Evolutionary conservation across 306 rosid species (phyloP).

Genomic region (Comarum palustre): DNA sequence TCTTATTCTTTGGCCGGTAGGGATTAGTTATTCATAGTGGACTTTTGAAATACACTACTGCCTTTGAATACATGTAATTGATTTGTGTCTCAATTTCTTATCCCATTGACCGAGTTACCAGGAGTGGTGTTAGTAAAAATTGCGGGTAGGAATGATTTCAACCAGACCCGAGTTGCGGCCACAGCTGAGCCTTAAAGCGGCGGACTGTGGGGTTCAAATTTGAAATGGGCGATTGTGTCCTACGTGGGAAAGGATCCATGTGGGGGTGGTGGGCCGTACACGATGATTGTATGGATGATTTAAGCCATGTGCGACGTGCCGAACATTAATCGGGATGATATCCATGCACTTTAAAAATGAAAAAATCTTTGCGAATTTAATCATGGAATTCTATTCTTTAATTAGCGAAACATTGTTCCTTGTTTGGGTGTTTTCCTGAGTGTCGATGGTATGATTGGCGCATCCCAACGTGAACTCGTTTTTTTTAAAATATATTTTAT

Average conservation of each 20-base stretch:
- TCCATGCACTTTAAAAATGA: neutral
- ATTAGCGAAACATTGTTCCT: neutral
- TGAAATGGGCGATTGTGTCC: neutral
- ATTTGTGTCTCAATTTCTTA: neutral
- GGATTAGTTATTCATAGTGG: neutral
- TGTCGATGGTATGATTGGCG: neutral
- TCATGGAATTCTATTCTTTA: neutral
- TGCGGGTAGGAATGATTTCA: neutral
- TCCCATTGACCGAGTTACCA: too few relatives aligned
- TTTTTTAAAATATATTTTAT: too few relatives aligned
- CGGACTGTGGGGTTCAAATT: neutral
- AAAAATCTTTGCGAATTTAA: neutral
- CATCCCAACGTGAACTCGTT: neutral
- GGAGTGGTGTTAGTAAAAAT: too few relatives aligned
- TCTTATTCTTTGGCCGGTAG: neutral
- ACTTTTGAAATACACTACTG: neutral
- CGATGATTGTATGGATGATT: neutral
- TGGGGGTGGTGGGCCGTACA: neutral
- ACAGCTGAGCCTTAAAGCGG: neutral
- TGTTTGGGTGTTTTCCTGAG: neutral
- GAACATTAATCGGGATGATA: neutral
- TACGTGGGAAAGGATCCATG: neutral
- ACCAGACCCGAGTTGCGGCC: neutral
- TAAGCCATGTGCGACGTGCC: slow-evolving; percentile 26
- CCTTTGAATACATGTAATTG: neutral